Conservation (phyloP, 2,329 filamentous ascomycete species). For the Claviceps pazoutovae region DNA sequence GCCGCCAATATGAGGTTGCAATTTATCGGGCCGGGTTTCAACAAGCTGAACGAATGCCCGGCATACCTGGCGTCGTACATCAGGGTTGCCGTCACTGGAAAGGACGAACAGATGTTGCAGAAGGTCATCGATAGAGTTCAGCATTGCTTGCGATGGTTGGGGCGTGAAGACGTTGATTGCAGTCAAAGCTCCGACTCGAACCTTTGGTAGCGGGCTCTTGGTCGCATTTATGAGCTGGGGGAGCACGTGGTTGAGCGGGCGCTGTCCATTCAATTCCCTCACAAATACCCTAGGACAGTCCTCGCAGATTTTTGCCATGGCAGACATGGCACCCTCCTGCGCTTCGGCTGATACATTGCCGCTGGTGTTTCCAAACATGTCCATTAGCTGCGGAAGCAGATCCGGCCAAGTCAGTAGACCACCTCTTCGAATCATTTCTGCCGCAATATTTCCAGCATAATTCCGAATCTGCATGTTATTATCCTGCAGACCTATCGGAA, state of each 20-base stretch:
- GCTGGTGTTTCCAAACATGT: constrained; percentile 58
- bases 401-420: constrained; percentile 87
- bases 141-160: constrained; percentile 67
- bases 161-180: constrained; percentile 88
- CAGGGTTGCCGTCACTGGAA: constrained; percentile 59
- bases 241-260: constrained; percentile 76
- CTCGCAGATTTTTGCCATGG: constrained; percentile 90
- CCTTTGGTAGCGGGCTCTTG: constrained; percentile 57
- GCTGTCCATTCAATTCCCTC: constrained; percentile 74
- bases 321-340: constrained; percentile 88
- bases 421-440: constrained; percentile 73
- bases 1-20: constrained; percentile 73
- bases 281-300: constrained; percentile 82
- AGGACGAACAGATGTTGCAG: constrained; percentile 73
- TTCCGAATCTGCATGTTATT: constrained; percentile 68
- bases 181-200: constrained; percentile 66
- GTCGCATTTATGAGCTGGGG: constrained; percentile 85
- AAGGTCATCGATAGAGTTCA: constrained; percentile 67
- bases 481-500: constrained; percentile 71
- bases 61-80: constrained; percentile 86
- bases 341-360: constrained; percentile 55
- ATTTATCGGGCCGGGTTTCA: constrained; percentile 78
- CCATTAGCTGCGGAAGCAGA: constrained; percentile 68
- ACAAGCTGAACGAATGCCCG: constrained; percentile 85
- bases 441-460: constrained; percentile 85